A percentile compares a stretch with the other conserved stretches of the same genome.
phyloP scores from a whole-genome alignment of 257 asterid species.

The Lycium barbarum region DNA sequence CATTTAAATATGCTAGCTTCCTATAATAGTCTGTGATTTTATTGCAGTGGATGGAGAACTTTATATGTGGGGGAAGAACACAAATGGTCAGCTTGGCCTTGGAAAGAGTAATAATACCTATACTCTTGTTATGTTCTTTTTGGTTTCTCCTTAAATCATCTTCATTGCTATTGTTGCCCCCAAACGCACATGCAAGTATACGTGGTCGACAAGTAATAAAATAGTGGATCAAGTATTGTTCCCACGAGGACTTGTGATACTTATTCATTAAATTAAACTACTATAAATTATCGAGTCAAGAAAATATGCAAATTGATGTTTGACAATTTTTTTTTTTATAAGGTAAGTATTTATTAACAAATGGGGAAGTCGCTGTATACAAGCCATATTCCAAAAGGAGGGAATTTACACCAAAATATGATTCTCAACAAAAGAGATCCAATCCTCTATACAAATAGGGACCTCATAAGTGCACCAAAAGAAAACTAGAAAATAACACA shows the following conservation, averaged over 20 bases:
- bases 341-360: too few relatives aligned
- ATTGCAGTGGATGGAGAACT: slow-evolving; percentile 90
- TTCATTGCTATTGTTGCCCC: slow-evolving; percentile 9
- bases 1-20: slow-evolving; percentile 12
- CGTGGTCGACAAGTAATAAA: not conserved
- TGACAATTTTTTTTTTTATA: not conserved
- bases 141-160: slow-evolving; percentile 31
- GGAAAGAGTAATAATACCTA: slow-evolving; percentile 76
- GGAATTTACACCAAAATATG: too few relatives aligned
- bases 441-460: too few relatives aligned
- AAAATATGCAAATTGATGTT: not conserved
- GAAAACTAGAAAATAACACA: too few relatives aligned
- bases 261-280: not conserved
- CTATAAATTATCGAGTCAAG: not conserved
- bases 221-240: slow-evolving; percentile 19
- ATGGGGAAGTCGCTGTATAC: too few relatives aligned
- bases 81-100: slow-evolving; percentile 94
- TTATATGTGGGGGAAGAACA: slow-evolving; percentile 92
- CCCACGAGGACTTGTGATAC: not conserved
- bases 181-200: not conserved
- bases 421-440: too few relatives aligned
- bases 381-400: too few relatives aligned
- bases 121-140: slow-evolving; percentile 14
- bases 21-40: not conserved
- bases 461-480: too few relatives aligned